Evolutionary conservation across 2,329 filamentous ascomycete genomes (phyloP), one percentile per base, ranked within the genome.

Genomic region (Pseudocercospora vitis): DNA sequence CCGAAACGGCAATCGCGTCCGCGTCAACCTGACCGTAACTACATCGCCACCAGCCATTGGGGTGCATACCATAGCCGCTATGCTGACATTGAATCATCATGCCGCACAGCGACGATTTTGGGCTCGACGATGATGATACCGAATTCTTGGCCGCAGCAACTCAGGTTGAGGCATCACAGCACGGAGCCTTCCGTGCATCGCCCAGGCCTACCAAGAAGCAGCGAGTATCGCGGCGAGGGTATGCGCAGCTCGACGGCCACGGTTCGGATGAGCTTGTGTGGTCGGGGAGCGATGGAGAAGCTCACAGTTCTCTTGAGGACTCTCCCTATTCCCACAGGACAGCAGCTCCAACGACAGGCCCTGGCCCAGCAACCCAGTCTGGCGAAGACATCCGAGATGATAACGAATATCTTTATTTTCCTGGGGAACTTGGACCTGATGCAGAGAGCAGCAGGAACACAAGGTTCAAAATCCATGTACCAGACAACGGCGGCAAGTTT

Each of bases 401-500:
- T 24, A 61, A 59, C 28, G 60, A 60, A 16, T 55, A 58, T 23
- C 61, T 60, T 19, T 66, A 67, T 50, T 58, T 66, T 19, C 63
- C 64, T 1, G 63, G 61, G 4, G 67, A 68, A 39, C 44, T 60
- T 8, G 42, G 14, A 21, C 49, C 50, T 7, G 50, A 29, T 2
- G 57, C 61, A 4, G 52, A 64, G 7, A 48, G 55, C 19, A 50
- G 53, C 12, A 67, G 65, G 50, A 73, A 72, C 50, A 68, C 71
- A 19, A 71, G 71, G 56, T 71, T 74, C 60, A 70, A 70, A 24
- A 74, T 78, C 24, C 72, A 78, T 57, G 67, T 73, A 1, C 74
- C 75, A 0, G 70, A 68, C 9, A 65, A 69, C 19, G 67, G 66
- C 8, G 61, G 71, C n/a, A 68, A 71, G 5, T 68, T 78, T 56